Evolutionary conservation across 495 filamentous ascomycete species (phyloP), one percentile per base, ranked within the genome.

Genomic region (Tuber microsphaerosporum): DNA sequence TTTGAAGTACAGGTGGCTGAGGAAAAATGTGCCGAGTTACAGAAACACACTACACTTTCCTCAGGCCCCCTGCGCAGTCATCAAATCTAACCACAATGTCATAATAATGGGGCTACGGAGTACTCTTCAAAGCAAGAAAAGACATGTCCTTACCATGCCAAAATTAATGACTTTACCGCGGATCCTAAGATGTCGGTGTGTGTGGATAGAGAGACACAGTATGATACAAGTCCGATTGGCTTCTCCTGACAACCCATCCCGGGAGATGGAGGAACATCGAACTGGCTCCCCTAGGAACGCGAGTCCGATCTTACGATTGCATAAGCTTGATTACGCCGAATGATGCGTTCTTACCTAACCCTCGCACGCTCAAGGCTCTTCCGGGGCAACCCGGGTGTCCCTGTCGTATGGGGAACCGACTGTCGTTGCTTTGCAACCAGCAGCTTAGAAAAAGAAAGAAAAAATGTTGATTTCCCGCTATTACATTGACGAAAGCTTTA

Each of bases 321-420:
- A 65, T 65, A 31, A 65, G 56, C 56, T 16, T 16, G 56, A 31
- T 31, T 31, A 31, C 31, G 56, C 56, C 26, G 12, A 65, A 65
- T 31, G n/a, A 31, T 65, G n/a, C n/a, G n/a, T 65, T 65, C 26
- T 65, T 65, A 65, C 56, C n/a, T 65, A 65, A 65, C 56, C 56
- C 26, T 31, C 56, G 10, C 56, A 65, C 26, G 4, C 56, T 26
- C 56, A 65, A 65, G 26, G n/a, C 56, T 31, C 56, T 65, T 31
- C n/a, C 26, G 12, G 17, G n/a, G 26, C 31, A 16, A 65, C 56
- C 26, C n/a, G 56, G 12, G 10, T 65, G 56, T 31, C 56, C 56
- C 56, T 65, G 56, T 31, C 12, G n/a, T n/a, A 31, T 31, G 26
- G 56, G 31, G 56, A 26, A 31, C 48, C 48, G 48, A 56, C 48